Evolutionary conservation across 2,329 filamentous ascomycete species (phyloP).

Genomic region (Daldinia sp.): DNA sequence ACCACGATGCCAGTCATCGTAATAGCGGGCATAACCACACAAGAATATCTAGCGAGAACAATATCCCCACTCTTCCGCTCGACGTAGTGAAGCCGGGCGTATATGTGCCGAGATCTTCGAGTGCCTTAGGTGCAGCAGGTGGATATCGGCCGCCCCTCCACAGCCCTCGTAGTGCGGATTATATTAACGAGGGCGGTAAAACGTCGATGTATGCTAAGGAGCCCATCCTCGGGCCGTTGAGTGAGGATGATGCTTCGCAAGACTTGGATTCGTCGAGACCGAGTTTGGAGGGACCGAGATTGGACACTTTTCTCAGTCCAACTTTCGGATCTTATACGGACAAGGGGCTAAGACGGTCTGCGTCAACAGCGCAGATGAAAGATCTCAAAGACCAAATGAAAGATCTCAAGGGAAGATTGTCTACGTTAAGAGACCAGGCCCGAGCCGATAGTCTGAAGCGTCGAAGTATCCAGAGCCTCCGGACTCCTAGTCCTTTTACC

Average conservation of each 20-base stretch:
- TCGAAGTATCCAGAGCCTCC: slow-evolving; percentile 77
- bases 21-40: slow-evolving; percentile 57
- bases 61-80: slow-evolving; percentile 51
- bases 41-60: slow-evolving; percentile 69
- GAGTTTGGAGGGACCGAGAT: slow-evolving; percentile 45
- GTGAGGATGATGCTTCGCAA: slow-evolving; percentile 58
- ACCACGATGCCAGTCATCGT: slow-evolving; percentile 40
- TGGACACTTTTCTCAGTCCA: slow-evolving; percentile 55
- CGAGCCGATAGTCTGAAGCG: slow-evolving; percentile 81
- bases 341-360: slow-evolving; percentile 67
- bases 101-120: slow-evolving; percentile 67
- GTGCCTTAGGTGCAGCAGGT: slow-evolving; percentile 67
- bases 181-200: slow-evolving; percentile 50
- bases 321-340: slow-evolving; percentile 54
- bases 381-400: slow-evolving; percentile 84
- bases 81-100: slow-evolving; percentile 51
- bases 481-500: slow-evolving; percentile 81
- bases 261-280: slow-evolving; percentile 37
- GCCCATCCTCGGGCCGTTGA: slow-evolving; percentile 59
- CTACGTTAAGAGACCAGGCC: slow-evolving; percentile 78
- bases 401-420: slow-evolving; percentile 85
- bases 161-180: slow-evolving; percentile 55
- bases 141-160: slow-evolving; percentile 63
- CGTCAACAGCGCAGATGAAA: slow-evolving; percentile 77
- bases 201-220: slow-evolving; percentile 53